Base-by-base conservation (phyloP, 176 grass and related monocot genomes). In the Phyllostachys edulis region DNA sequence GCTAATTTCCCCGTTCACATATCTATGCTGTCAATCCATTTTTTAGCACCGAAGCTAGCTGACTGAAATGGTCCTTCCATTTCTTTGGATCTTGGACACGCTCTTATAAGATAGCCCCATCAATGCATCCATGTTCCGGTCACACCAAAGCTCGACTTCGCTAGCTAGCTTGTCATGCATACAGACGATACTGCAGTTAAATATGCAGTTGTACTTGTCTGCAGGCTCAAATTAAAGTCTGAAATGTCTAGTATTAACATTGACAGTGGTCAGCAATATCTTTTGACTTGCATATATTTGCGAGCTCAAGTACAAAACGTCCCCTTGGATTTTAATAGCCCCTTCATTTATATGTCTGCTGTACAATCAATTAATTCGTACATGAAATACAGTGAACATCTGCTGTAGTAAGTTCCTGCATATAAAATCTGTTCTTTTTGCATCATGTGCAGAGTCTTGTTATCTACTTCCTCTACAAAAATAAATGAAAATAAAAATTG, bases 371-470 rank as follows among this genome's bases (percentile, higher is more conserved):
- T 34, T 34, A 34, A 34, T 34, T 34, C 32, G 32, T 79, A 88
- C 80, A 88, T 88, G 60, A 88, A 88, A 84, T 88, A 84, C 57
- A 88, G 47, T 79, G 46, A 56, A 21, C 12, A 18, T 38, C 36
- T 67, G 57, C 27, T 63, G 17, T 47, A 54, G 51, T 24, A 27
- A 44, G 29, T 63, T 73, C 76, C n/a, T 40, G 63, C 20, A n/a
- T 7, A 16, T 6, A 44, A 38, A n/a, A 24, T 49, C 44, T 40
- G 9, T 18, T 77, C 5, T 81, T 69, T 23, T 69, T 24, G 14
- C 49, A 69, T 18, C 17, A 3, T 52, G 54, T 21, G 18, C 20
- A 21, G 13, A 16, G 54, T n/a, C 20, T 57, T n/a, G 52, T 20
- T 42, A 7, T 16, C 14, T n/a, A 65, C 42, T 65, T 49, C 41